Conservation (phyloP, 345 rosid genomes). For the Ceriops tagal region DNA sequence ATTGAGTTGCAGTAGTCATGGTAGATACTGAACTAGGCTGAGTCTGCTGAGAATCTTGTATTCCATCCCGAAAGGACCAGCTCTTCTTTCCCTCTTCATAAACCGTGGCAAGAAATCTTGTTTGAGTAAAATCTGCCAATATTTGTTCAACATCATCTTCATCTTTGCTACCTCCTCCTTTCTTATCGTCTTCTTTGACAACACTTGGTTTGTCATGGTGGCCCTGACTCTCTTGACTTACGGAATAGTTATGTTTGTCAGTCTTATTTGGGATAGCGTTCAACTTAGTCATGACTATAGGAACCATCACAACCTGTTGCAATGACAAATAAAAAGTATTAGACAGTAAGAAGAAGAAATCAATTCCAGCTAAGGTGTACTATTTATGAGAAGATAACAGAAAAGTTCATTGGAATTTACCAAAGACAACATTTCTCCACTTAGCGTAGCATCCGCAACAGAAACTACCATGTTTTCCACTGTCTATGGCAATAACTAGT, state of each 20-base stretch:
- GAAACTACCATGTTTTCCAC: slow-evolving; percentile 24
- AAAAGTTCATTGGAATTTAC: slow-evolving; percentile 13
- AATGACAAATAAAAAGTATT: background rate
- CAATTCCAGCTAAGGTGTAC: too few relatives aligned
- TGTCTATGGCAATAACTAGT: slow-evolving; percentile 7
- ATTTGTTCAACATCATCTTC: slow-evolving; percentile 16
- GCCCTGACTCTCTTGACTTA: slow-evolving; percentile 2
- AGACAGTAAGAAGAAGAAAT: background rate
- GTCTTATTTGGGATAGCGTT: slow-evolving; percentile 5
- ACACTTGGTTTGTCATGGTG: slow-evolving; percentile 3
- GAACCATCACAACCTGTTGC: slow-evolving; percentile 21
- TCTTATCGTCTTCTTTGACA: too few relatives aligned
- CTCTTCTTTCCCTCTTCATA: slow-evolving; percentile 31
- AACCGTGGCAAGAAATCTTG: slow-evolving; percentile 27
- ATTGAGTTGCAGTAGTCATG: slow-evolving; percentile 2
- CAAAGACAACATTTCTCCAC: slow-evolving; percentile 26
- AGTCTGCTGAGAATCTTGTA: slow-evolving; percentile 14
- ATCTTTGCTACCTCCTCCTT: background rate
- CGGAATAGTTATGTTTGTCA: slow-evolving; percentile 7
- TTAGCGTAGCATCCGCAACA: slow-evolving; percentile 19
- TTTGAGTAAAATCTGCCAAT: slow-evolving; percentile 32
- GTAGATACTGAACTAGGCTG: slow-evolving; percentile 2
- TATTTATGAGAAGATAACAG: too few relatives aligned
- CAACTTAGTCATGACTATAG: slow-evolving; percentile 18
- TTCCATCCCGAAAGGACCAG: slow-evolving; percentile 11